Evolutionary conservation across 2,329 filamentous ascomycete genomes (phyloP).

Genomic region (Dendryphion nanum): DNA sequence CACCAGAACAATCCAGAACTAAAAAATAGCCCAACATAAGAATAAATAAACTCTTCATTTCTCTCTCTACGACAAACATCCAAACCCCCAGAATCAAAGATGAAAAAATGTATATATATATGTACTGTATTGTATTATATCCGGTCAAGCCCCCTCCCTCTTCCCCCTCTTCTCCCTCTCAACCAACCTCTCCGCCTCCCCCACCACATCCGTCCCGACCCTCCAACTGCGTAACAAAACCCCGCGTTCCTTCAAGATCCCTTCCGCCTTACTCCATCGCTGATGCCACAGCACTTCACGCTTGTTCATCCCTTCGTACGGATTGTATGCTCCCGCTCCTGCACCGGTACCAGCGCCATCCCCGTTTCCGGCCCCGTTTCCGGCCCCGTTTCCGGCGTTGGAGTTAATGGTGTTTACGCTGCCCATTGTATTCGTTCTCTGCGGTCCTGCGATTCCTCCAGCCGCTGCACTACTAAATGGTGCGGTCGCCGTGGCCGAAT

Average conservation of each 20-base stretch:
- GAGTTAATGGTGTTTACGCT: too few species aligned
- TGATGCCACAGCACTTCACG: conserved; percentile 72
- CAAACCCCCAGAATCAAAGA: too few species aligned
- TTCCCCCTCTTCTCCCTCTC: conserved; percentile 18
- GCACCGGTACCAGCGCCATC: conserved; percentile 9
- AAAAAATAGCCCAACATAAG: too few species aligned
- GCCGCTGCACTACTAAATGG: too few species aligned
- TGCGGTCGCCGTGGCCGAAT: too few species aligned
- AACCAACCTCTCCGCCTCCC: conserved; percentile 65
- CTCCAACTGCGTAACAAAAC: conserved; percentile 73
- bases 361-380: conserved; percentile 4
- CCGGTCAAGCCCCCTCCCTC: conserved; percentile 2
- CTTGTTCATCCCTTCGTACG: conserved; percentile 55
- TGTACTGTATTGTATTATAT: too few species aligned
- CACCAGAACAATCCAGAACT: too few species aligned
- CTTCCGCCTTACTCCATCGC: conserved; percentile 64
- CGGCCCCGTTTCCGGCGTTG: conserved; percentile 20
- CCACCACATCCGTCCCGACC: conserved; percentile 66
- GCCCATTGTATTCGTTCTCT: conserved; percentile 21
- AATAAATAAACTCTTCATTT: too few species aligned
- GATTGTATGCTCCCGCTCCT: conserved; percentile 17
- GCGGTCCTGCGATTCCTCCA: not conserved
- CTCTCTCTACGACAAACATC: too few species aligned
- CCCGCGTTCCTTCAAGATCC: conserved; percentile 61
- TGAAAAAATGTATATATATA: too few species aligned